Conservation (phyloP, 768 basidiomycete species). For the Myochromella boudieri region DNA sequence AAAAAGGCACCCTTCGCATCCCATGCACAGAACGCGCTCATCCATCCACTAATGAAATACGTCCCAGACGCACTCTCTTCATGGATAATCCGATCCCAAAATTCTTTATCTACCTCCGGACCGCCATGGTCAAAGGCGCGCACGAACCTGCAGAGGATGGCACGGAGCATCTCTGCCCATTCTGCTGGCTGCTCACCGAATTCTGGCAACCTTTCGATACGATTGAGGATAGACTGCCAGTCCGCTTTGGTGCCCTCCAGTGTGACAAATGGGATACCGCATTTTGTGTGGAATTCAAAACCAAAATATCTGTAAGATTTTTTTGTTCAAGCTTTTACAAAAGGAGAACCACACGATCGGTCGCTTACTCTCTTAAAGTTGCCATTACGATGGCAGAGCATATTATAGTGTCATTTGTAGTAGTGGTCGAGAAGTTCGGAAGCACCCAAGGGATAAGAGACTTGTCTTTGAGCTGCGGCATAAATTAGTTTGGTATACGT, state of each 20-base stretch:
- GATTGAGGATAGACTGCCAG: no score
- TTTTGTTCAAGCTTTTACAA: no score
- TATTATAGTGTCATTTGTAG: no score
- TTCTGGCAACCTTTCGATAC: conserved; percentile 20
- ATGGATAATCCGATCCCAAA: conserved; percentile 12
- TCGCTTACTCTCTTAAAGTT: no score
- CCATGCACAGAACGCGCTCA: conserved; percentile 14
- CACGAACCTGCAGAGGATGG: conserved; percentile 20
- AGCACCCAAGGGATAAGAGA: no score
- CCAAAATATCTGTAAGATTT: conserved; percentile 13
- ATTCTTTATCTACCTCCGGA: conserved; percentile 1
- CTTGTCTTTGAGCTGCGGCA: no score
- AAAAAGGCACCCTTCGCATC: conserved; percentile 5
- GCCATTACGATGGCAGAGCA: no score
- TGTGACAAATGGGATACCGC: conserved; percentile 24
- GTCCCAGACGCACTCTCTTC: not conserved
- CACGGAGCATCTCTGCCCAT: conserved; percentile 21
- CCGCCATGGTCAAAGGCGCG: conserved; percentile 15
- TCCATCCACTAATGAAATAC: conserved; percentile 8
- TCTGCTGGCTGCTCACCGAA: conserved; percentile 22
- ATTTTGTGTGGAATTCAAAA: conserved; percentile 10
- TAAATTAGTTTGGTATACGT: no score
- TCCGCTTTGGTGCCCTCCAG: no score
- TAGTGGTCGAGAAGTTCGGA: no score
- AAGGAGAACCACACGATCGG: no score